Base-by-base conservation (phyloP, 768 basidiomycete species). In the Rhizopogon vesiculosus region DNA sequence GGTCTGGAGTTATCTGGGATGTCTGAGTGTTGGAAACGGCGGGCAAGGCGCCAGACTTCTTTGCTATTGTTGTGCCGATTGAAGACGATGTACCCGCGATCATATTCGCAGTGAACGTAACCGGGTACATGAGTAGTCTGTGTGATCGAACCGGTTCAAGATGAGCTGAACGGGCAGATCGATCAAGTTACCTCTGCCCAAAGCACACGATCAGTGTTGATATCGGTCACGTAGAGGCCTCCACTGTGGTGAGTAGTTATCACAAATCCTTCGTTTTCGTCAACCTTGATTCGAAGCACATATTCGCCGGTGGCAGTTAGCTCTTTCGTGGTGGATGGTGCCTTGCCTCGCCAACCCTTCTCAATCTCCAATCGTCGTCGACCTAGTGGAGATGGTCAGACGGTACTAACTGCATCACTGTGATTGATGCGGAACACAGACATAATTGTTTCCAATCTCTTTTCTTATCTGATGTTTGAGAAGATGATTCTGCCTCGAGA, bases 201-300 rank as follows among this genome's bases (percentile, higher is more conserved):
- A n/a, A 91, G 67, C 5, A 78, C 54, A 3, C 66, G 55, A 41
- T 78, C 77, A 1, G 66, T 72, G 5, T 77, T 66, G 25, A 89
- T 64, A 62, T 86, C 83, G 8, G 74, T 74, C 1, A 91, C 88
- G 1, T 62, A 59, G 9, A 92, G 61, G 0, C 87, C 87, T 0
- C 87, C 87, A 8, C 57, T 56, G 6, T 66, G 65, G 42, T 73
- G 74, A 0, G 88, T 89, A 3, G 79, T 78, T 41, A 91, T 79
- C 49, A 86, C 71, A 22, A 86, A 74, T 3, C 82, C 80, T 7
- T 74, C 75, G 29, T 74, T 68, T 61, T 87, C 82, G 55, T 93
- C 91, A 19, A 87, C 78, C 69, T 92, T 92, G 71, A 91, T 83
- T 7, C 88, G 82, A 68, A 91, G 88, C 0, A 88, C 82, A 5